phyloP scores from a whole-genome alignment of 805 yeast species.

The Candida easanensis region DNA sequence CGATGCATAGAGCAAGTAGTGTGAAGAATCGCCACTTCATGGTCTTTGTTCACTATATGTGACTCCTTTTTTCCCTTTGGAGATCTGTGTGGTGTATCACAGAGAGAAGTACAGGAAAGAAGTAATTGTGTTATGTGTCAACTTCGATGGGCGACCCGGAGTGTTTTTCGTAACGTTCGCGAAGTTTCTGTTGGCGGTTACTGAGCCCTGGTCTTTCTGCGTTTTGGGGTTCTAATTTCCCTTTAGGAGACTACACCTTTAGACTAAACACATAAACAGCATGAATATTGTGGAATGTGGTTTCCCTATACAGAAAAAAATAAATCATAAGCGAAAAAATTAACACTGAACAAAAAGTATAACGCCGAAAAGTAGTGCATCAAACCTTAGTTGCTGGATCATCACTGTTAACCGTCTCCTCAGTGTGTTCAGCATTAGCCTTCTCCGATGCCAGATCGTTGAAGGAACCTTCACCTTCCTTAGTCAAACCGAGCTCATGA shows the following conservation, averaged over 20 bases:
- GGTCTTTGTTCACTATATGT: background rate
- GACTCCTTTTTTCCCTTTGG: no score
- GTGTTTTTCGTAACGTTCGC: no score
- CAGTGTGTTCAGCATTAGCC: slow-evolving; percentile 9
- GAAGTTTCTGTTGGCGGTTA: no score
- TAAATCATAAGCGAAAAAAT: no score
- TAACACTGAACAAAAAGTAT: no score
- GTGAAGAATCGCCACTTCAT: slow-evolving; percentile 9
- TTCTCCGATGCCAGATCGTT: slow-evolving; percentile 8
- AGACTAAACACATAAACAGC: no score
- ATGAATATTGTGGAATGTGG: no score
- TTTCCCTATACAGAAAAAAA: no score
- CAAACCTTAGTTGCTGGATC: background rate
- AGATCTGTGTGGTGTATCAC: background rate
- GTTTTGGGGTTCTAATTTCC: no score
- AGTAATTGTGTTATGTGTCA: slow-evolving; percentile 9
- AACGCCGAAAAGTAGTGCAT: no score
- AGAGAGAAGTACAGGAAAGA: background rate
- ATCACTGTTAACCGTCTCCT: background rate
- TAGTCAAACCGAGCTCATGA: slow-evolving; percentile 9
- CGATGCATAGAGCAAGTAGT: slow-evolving; percentile 5
- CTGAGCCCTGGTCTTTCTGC: no score
- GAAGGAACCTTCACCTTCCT: background rate
- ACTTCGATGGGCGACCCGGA: background rate
- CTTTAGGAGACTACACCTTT: no score